Evolutionary conservation across 2,329 filamentous ascomycete species (phyloP).

Genomic region (Colletotrichum liriopes): DNA sequence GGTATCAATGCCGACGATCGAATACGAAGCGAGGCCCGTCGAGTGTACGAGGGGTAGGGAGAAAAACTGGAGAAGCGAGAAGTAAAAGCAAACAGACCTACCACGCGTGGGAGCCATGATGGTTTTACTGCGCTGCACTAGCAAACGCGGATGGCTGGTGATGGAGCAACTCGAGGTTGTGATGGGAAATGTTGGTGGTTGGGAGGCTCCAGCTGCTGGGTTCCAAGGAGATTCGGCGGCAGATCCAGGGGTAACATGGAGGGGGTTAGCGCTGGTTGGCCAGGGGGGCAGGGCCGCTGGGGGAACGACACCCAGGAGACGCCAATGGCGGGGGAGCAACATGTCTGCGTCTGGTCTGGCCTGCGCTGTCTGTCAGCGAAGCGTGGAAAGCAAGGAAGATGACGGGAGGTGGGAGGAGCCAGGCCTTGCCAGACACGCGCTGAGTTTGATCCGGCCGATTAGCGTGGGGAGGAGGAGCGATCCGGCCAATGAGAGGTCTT

Average conservation of each 20-base stretch:
- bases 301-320: background rate
- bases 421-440: background rate
- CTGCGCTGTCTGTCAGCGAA: background rate
- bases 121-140: slow-evolving; percentile 42
- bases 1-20: slow-evolving; percentile 27
- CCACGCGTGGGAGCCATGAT: slow-evolving; percentile 35
- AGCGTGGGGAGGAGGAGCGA: background rate
- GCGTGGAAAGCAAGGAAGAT: slow-evolving; percentile 3
- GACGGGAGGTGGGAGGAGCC: background rate
- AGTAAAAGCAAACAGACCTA: slow-evolving; percentile 29
- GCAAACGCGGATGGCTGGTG: slow-evolving; percentile 43
- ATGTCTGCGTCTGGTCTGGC: background rate
- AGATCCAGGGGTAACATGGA: slow-evolving; percentile 21
- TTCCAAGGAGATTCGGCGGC: slow-evolving; percentile 21
- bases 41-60: background rate
- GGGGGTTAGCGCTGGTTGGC: slow-evolving; percentile 17
- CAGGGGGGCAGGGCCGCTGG: slow-evolving; percentile 1
- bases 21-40: slow-evolving; percentile 6
- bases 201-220: slow-evolving; percentile 33
- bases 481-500: background rate
- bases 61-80: slow-evolving; percentile 36
- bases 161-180: slow-evolving; percentile 13
- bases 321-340: slow-evolving; percentile 8
- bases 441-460: background rate
- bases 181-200: slow-evolving; percentile 45